Base-by-base conservation (phyloP, 345 rosid genomes). In the Raphanus raphanistrum region DNA sequence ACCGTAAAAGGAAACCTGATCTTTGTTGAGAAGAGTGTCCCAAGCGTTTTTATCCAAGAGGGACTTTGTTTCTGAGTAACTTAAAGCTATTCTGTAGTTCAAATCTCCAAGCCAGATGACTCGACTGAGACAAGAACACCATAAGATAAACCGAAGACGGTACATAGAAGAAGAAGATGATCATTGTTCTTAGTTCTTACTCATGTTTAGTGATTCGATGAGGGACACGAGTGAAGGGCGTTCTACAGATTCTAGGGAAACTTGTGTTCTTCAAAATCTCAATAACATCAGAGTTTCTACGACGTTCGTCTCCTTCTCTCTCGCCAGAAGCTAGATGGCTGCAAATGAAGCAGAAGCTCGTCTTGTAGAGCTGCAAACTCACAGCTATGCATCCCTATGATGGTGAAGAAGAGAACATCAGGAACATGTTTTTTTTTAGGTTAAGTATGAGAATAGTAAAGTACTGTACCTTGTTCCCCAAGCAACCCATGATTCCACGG, bases 291-390 rank as follows among this genome's bases (percentile, higher is more conserved):
- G 55, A 84, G 75, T 94, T 94, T 86, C 98, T 86, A 74, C 97
- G 80, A 12, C 81, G 90, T 73, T 92, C 96, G 45, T 94, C 98
- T 1, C 98, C 98, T 82, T 94, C 98, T 84, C 88, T 94, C 81
- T 94, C 96, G 17, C 98, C 98, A 0, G 98, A 94, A 45, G 98
- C 98, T 86, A 94, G 81, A 85, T 94, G 98, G 78, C 98, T 88
- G 75, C 97, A 92, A 10, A 92, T 68, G 76, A 94, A 92, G 84
- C 97, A 94, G 74, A 94, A 87, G 81, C 89, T 92, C 5, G 98
- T 90, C 84, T 89, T 88, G 70, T 92, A 90, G 67, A 92, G 85
- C 61, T 83, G 80, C 89, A 92, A 86, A 83, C 98, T 92, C 60
- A 94, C 94, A 3, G 97, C 90, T 66, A 94, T 92, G 72, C 97